Evolutionary conservation across 2,329 filamentous ascomycete genomes (phyloP), one percentile per base, ranked within the genome.

Genomic region (Arthrobotrys megalospora): DNA sequence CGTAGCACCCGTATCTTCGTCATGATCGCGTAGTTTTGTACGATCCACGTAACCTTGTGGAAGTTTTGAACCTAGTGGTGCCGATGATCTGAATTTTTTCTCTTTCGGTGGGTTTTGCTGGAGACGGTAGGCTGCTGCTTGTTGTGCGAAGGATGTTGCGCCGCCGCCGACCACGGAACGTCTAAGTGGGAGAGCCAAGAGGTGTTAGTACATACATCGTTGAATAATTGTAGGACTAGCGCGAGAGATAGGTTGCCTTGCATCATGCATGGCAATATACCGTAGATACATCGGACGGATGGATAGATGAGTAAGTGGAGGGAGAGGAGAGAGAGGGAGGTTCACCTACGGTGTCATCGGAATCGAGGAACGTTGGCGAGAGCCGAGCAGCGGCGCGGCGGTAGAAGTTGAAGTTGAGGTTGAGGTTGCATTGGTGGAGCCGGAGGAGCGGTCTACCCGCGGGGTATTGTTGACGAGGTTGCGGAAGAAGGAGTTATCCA

Each of bases 401-500:
- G 86, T 87, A 86, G 88, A 84, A 5, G 55, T 43, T 6, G 88
- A 84, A 5, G 55, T 43, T 6, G 55, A 43, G 16, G 24, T 43
- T 6, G 55, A 43, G 16, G 84, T 72, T 81, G 84, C 76, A 79
- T 82, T 58, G 82, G 78, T 19, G 80, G 83, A 80, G 79, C 55
- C 79, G 38, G 70, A 70, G 34, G 65, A 65, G 48, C 78, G 80
- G 83, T 81, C 34, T 84, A 79, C 76, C 86, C 87, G 69, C 1
- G 87, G 84, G 2, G 86, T 88, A 80, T 89, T 85, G 84, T 90
- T 86, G 21, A 97, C 85, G 6, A 98, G 88, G 80, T 92, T 91
- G 68, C 96, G 91, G 83, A 99, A 99, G 82, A 97, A 93, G 50
- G 94, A 90, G 87, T 98, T 98, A 84, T 98, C 97, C 96, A 99